phyloP scores from a whole-genome alignment of 106 monocot genomes.

The Iris macrosiphon region DNA sequence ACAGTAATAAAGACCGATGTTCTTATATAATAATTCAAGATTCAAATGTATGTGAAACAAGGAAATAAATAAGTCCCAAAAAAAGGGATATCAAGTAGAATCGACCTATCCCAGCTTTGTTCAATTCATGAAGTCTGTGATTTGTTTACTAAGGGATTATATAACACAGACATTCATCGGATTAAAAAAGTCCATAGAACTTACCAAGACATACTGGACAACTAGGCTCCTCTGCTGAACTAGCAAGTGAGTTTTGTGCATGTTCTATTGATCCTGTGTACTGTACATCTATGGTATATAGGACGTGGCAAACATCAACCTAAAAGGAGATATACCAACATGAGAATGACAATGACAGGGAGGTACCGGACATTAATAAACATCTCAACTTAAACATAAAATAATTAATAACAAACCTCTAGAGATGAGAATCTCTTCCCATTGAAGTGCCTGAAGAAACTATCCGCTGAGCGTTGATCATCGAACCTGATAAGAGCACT shows the following conservation, averaged over 20 bases:
- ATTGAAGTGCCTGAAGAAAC: slow-evolving; percentile 77
- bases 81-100: not conserved
- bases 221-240: slow-evolving; percentile 52
- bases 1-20: too few relatives aligned
- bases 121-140: too few relatives aligned
- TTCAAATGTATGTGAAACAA: not conserved
- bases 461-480: slow-evolving; percentile 60
- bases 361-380: not conserved
- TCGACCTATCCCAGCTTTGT: not conserved
- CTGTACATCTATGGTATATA: slow-evolving; percentile 65
- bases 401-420: slow-evolving; percentile 43
- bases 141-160: too few relatives aligned
- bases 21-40: not conserved
- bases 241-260: slow-evolving; percentile 45
- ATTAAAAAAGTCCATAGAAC: too few relatives aligned
- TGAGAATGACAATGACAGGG: not conserved
- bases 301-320: slow-evolving; percentile 67
- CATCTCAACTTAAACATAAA: not conserved
- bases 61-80: not conserved
- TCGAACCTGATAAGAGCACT: slow-evolving; percentile 73
- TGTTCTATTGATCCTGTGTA: slow-evolving; percentile 85
- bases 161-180: too few relatives aligned
- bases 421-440: slow-evolving; percentile 77
- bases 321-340: slow-evolving; percentile 15
- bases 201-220: slow-evolving; percentile 98